Base-by-base conservation (phyloP, 1,139 yeast species). In the Wickerhamiella infanticola region DNA sequence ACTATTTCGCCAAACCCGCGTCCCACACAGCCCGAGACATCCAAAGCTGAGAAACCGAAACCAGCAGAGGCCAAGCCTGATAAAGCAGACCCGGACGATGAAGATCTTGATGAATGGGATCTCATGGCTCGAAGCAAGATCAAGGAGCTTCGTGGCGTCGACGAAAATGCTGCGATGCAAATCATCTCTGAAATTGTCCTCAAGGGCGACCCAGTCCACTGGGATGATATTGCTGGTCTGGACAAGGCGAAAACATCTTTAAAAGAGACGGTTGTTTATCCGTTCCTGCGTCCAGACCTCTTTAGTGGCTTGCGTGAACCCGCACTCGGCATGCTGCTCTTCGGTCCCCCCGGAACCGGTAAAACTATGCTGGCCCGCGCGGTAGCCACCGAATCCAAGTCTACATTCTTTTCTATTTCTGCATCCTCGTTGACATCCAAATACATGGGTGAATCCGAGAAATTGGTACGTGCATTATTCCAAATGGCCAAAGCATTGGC, bases 341-440 rank as follows among this genome's bases (percentile, higher is more conserved):
- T 86, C 62, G 99, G 98, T 0, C 98, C 98, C 11, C 99, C 98
- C 3, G 99, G 98, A 58, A 93, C 99, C 0, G 99, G 98, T 70
- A 93, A 93, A 61, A 88, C 97, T 1, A 90, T 80, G 62, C 68
- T 93, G 49, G 98, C 98, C 13, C 90, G 90, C 60, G 98, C 98
- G 0, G 97, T 90, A 3, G 99, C 99, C 27, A 90, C 98, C 0
- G 99, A 90, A 60, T 95, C 98, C 45, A 86, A 88, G 59, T 83
- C 95, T 0, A 90, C 98, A 0, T 90, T 90, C 57, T 93, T 90
- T 63, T 83, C 95, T 3, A 95, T 90, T 3, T 82, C 95, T 18
- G 85, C 96, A 0, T 82, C 95, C 8, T 97, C 90, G 62, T 72
- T 90, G 58, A 96, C 93, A 3, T 81, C 94, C 53, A 93, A 90